Evolutionary conservation across 1,284 basidiomycete genomes (phyloP), one percentile per base, ranked within the genome.

Genomic region (Blastosporella zonata): DNA sequence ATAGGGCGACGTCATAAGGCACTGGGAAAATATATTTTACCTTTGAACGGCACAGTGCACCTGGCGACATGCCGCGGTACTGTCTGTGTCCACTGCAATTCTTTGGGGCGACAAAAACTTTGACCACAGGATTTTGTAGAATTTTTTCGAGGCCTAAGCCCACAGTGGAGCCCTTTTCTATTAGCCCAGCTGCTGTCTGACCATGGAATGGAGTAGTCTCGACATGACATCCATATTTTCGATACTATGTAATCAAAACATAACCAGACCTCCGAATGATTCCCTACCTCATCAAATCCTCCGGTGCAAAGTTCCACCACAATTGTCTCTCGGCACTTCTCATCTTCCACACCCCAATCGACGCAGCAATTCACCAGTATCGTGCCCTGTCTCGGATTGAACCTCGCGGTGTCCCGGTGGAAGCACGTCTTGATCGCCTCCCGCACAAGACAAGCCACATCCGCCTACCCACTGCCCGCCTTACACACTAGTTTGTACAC

Each of bases 321-420:
- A 1, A 50, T 25, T 28, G 36, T 36, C 28, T 33, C 48, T 23
- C 31, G 20, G 6, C 35, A 15, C 12, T 33, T 25, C 35, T 49
- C 42, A 35, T 66, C 63, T 31, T 58, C 15, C 60, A 25, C 43
- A 55, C 55, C 23, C 59, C 56, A 25, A 66, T 43, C 2, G 62
- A 46, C 4, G 67, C 59, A 2, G 65, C 62, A 55, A n/a, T 68
- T 67, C 31, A 67, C 60, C 35, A 68, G 43, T n/a, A 61, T 33
- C 3, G 64, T 63, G 46, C 49, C 38, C 43, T 46, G 22, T 28
- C 54, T 50, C 57, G 59, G 27, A 53, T 31, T 17, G 62, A 48
- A 31, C 29, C 13, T 13, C 6, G 13, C 8, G 3, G 4, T 12
- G 8, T 31, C 3, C 8, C 13, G 13, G 6, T 22, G 12, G 42